Evolutionary conservation across 2,329 filamentous ascomycete genomes (phyloP), one percentile per base, ranked within the genome.

Genomic region (Paraphoma chrysanthemicola): DNA sequence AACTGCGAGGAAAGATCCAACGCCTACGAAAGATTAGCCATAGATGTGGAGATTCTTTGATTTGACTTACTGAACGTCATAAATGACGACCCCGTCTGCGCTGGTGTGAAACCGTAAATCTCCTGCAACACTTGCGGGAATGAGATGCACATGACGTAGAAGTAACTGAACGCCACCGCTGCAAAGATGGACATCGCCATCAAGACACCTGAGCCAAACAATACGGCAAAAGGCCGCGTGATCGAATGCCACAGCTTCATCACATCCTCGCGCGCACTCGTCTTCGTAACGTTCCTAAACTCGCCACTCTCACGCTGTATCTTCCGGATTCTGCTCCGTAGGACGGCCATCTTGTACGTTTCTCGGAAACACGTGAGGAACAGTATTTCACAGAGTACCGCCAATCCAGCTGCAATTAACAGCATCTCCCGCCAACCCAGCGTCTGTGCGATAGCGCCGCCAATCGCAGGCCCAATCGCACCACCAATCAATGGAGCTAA

Each of bases 301-400:
- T 60, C 60, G 23, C 61, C 58, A 42, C 51, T 57, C 39, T 63
- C 53, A 16, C 65, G 55, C 43, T 60, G 67, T 28, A 66, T 57
- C 53, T 47, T 69, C 49, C 56, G 70, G 50, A 59, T 56, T 54
- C 53, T 70, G 30, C 48, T 54, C 55, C 61, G 67, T 42, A 88
- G 71, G 44, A 89, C 86, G 1, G 80, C 75, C 41, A 86, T 79
- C 64, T 82, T 83, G 72, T 89, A 89, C 11, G 87, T 89, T 75
- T 90, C 87, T 6, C 80, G 74, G 64, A 85, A 86, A 64, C 76
- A 81, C 0, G 75, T 74, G 7, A 88, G 68, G 58, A 87, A 84
- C 4, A 81, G 47, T 0, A 84, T 31, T 69, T 86, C 84, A 59
- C 82, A 85, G 1, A 77, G 59, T 6, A 77, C 68, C 0, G 85